Evolutionary conservation across 208 protist genomes (phyloP).

Genomic region (Jaenimonas drosophilae): DNA sequence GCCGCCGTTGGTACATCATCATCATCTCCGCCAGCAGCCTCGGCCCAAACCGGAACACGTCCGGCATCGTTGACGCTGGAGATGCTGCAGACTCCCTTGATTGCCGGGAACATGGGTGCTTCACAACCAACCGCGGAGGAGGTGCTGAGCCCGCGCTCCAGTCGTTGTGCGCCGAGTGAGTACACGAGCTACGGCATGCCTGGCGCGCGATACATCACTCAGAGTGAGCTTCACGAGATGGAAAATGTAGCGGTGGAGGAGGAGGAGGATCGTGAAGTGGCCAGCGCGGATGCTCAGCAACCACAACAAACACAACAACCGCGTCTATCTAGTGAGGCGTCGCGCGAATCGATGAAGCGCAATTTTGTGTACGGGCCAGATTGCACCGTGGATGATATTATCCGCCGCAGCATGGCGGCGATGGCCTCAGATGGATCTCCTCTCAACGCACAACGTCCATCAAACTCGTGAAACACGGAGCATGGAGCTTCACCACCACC

Average conservation of each 20-base stretch:
- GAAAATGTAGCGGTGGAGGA: not conserved
- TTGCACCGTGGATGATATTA: not conserved
- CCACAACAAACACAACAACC: no score
- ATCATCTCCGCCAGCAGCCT: not conserved
- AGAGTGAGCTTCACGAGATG: slow-evolving; percentile 19
- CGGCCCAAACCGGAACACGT: not conserved
- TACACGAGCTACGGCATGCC: slow-evolving; percentile 22
- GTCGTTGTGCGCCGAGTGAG: slow-evolving; percentile 9
- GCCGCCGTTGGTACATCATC: not conserved
- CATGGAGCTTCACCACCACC: no score
- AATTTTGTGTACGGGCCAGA: no score
- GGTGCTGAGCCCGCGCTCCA: slow-evolving; percentile 1
- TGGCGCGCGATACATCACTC: slow-evolving; percentile 26
- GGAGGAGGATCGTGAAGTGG: not conserved
- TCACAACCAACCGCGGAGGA: not conserved
- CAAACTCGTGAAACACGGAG: no score
- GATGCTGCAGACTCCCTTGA: slow-evolving; percentile 18
- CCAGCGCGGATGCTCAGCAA: not conserved
- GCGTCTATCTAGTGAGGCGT: no score
- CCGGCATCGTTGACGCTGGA: slow-evolving; percentile 18
- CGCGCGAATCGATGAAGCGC: no score
- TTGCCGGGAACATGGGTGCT: not conserved
- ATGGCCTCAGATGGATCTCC: not conserved
- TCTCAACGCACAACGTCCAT: no score
- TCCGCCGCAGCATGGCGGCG: not conserved